phyloP scores from a whole-genome alignment of 2,329 filamentous ascomycete species.

The Sordariomycetes sp. region DNA sequence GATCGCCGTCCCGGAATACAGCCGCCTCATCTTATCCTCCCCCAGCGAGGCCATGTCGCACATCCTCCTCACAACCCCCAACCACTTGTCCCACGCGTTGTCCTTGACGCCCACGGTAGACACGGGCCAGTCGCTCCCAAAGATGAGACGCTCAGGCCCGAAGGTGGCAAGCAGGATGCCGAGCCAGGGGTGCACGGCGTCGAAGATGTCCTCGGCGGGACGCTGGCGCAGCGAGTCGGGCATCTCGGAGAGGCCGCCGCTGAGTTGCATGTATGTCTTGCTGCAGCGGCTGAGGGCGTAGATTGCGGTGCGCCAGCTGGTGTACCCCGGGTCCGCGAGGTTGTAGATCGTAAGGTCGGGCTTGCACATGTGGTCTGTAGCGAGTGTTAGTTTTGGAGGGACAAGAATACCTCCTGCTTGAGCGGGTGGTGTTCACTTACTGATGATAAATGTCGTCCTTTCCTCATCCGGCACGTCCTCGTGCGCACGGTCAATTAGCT shows the following conservation, averaged over 20 bases:
- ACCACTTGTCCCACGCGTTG: conserved; percentile 66
- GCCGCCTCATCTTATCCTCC: conserved; percentile 45
- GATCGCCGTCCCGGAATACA: conserved; percentile 63
- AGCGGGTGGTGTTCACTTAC: conserved; percentile 27
- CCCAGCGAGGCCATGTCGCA: conserved; percentile 49
- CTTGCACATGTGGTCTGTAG: conserved; percentile 79
- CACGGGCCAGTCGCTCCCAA: conserved; percentile 88
- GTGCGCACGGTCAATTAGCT: conserved; percentile 57
- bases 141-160: conserved; percentile 64
- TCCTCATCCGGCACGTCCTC: conserved; percentile 43
- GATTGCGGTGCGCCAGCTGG: conserved; percentile 58
- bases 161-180: conserved; percentile 61
- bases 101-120: conserved; percentile 46
- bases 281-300: conserved; percentile 50
- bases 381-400: background rate
- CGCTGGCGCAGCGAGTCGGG: conserved; percentile 35
- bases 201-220: conserved; percentile 43
- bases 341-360: conserved; percentile 59
- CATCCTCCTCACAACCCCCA: conserved; percentile 51
- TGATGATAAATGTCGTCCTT: conserved; percentile 55
- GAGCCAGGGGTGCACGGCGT: conserved; percentile 56
- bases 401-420: background rate
- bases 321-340: conserved; percentile 42
- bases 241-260: conserved; percentile 73
- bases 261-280: conserved; percentile 82